These are phyloP conservation scores for Solanum hybrid DNA, from an alignment of 305 asterid species.

Conservation along the genomic window DNA sequence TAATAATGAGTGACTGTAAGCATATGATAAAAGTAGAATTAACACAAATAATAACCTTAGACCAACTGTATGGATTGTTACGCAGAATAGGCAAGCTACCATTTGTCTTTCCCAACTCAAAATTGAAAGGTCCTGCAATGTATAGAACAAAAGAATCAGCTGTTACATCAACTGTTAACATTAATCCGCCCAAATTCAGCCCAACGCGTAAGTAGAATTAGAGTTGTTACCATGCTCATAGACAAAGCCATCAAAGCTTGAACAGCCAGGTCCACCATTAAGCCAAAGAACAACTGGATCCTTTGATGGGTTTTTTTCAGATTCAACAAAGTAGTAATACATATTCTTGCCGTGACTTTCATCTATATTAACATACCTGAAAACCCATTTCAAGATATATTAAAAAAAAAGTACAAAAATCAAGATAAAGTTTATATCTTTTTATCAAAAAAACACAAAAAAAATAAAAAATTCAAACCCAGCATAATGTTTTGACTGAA, in stretches of 20 bases:
- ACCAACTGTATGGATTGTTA: slow-evolving; percentile 84
- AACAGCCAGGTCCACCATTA: slow-evolving; percentile 98
- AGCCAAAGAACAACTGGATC: slow-evolving; percentile 96
- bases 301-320: slow-evolving; percentile 55
- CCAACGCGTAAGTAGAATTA: too few species aligned
- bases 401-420: not conserved
- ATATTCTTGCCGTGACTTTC: slow-evolving; percentile 56
- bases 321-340: slow-evolving; percentile 76
- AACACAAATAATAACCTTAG: slow-evolving; percentile 53
- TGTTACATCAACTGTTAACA: not conserved
- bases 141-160: not conserved
- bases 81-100: slow-evolving; percentile 64
- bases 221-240: slow-evolving; percentile 73
- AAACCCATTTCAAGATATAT: slow-evolving; percentile 6
- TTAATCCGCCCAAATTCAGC: not conserved
- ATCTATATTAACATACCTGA: slow-evolving; percentile 68
- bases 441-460: not conserved
- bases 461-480: slow-evolving; percentile 35
- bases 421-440: not conserved
- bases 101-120: slow-evolving; percentile 45
- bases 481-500: slow-evolving; percentile 80
- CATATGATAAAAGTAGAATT: not conserved
- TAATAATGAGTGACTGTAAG: not conserved
- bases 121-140: slow-evolving; percentile 84
- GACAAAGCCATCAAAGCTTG: slow-evolving; percentile 95